Evolutionary conservation across 1,139 yeast species (phyloP).

Genomic region (Blastobotrys elegans): DNA sequence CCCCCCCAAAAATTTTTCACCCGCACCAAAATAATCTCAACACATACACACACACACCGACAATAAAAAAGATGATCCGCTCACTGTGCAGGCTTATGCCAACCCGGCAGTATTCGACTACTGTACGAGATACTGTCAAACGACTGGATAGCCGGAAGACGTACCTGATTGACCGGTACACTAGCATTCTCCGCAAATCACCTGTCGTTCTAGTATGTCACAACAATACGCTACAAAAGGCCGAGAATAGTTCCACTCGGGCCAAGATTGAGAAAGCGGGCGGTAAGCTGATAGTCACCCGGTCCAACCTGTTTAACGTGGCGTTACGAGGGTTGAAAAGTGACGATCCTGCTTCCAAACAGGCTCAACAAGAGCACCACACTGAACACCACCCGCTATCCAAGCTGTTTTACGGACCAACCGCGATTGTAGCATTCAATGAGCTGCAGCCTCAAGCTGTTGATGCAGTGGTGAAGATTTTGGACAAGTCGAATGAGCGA

Average conservation of each 20-base stretch:
- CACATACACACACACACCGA: background rate
- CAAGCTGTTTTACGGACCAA: constrained; percentile 74
- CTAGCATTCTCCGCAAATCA: constrained; percentile 60
- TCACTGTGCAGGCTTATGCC: background rate
- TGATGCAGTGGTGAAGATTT: constrained; percentile 52
- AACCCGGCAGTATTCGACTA: background rate
- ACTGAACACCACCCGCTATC: constrained; percentile 54
- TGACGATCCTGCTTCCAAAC: constrained; percentile 69
- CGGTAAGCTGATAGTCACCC: constrained; percentile 60
- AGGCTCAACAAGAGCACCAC: constrained; percentile 38
- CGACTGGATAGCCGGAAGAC: constrained; percentile 54
- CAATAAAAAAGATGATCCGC: background rate
- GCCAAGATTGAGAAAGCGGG: constrained; percentile 58
- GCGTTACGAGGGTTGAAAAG: constrained; percentile 67
- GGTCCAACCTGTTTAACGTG: constrained; percentile 65
- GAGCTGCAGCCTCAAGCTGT: constrained; percentile 68
- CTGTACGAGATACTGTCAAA: constrained; percentile 24
- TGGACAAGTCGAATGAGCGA: constrained; percentile 65
- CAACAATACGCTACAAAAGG: constrained; percentile 71
- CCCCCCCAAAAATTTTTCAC: constrained; percentile 2
- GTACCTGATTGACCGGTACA: constrained; percentile 72
- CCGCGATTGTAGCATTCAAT: constrained; percentile 70
- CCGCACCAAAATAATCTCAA: background rate
- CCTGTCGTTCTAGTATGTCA: constrained; percentile 73
- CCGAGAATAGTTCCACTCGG: constrained; percentile 62